Evolutionary conservation across 2,329 filamentous ascomycete species (phyloP), one percentile per base, ranked within the genome.

Genomic region (Fusarium tanahbumbuense): DNA sequence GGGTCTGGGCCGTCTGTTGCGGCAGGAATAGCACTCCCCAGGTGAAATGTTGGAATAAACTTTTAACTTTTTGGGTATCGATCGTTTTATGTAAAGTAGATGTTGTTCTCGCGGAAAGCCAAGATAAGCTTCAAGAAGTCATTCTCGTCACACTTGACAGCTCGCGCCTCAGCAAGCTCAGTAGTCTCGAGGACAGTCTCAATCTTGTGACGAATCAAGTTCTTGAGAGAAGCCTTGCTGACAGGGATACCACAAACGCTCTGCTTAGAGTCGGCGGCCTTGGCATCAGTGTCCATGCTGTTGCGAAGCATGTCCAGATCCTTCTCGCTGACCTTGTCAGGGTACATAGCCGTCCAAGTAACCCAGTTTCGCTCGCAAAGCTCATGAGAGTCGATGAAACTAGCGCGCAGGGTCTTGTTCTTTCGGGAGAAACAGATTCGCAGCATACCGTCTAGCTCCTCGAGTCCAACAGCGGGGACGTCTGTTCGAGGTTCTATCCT

Each of bases 401-500:
- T 91, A 8, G 93, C 91, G 41, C 94, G 86, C 56, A 98, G 83
- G 2, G 93, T 97, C 80, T 94, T 93, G 81, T 98, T 98, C 83
- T 97, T 96, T 73, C 96, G 86, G 67, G 86, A 87, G 73, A 85
- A 83, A 72, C 80, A 81, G 73, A 97, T 97, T 66, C 90, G 85
- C 67, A 98, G 81, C 77, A 98, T 85, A 12, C 95, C 94, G 77
- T 98, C 95, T 91, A 94, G 98, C 80, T 98, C 96, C 56, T 97
- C 93, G 81, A 95, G 98, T 78, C 90, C 93, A 70, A 98, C 94
- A 73, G 93, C 91, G 56, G 95, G 95, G 40, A 93, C 84, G 70
- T 90, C 88, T 49, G 82, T 84, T 83, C 98, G 97, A 23, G 94
- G 94, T 77, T 95, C 93, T 72, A 98, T 92, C 64, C 94, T 88